Evolutionary conservation across 2,329 filamentous ascomycete genomes (phyloP).

Genomic region (Penicillium sp.): DNA sequence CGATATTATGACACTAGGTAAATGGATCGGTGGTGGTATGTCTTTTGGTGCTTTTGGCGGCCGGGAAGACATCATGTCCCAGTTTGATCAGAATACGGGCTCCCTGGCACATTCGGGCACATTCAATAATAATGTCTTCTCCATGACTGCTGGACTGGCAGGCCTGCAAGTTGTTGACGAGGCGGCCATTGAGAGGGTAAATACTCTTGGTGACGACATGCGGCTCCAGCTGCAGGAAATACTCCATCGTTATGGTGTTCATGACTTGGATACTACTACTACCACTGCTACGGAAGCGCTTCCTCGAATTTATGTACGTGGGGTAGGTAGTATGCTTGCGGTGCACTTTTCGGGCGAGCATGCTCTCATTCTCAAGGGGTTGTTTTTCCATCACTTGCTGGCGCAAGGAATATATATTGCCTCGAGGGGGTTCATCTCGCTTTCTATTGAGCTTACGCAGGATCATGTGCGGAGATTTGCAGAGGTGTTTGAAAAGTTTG

Average conservation of each 20-base stretch:
- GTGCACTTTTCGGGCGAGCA: background rate
- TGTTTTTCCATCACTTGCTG: background rate
- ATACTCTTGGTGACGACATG: background rate
- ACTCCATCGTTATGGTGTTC: background rate
- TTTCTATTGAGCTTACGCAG: background rate
- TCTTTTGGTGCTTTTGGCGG: constrained; percentile 66
- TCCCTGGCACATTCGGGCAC: constrained; percentile 57
- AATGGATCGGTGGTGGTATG: constrained; percentile 64
- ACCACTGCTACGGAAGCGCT: background rate
- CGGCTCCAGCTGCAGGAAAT: background rate
- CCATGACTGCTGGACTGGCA: constrained; percentile 54
- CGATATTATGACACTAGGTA: constrained; percentile 62
- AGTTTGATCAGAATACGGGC: constrained; percentile 50
- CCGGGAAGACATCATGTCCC: constrained; percentile 53
- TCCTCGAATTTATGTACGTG: background rate
- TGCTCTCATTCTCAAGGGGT: background rate
- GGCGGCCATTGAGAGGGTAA: background rate
- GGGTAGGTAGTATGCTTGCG: background rate
- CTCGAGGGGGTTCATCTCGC: background rate
- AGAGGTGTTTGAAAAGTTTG: background rate
- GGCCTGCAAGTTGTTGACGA: constrained; percentile 16
- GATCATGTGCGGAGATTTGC: background rate
- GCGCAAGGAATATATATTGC: background rate
- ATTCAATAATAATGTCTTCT: constrained; percentile 64
- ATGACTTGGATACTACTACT: background rate